Base-by-base conservation (phyloP, 306 rosid genomes). In the Comarum palustre region DNA sequence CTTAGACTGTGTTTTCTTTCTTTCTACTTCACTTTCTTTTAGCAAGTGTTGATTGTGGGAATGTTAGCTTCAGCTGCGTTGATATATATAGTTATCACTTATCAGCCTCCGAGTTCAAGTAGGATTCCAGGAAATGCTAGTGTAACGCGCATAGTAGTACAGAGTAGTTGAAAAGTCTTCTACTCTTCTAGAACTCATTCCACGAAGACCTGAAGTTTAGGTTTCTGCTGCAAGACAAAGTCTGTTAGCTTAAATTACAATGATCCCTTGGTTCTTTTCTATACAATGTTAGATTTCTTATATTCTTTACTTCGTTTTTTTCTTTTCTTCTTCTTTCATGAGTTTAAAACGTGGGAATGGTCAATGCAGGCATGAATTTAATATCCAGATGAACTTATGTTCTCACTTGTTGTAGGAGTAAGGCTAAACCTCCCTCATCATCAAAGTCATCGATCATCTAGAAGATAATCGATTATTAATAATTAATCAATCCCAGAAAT, bases 401-500 rank as follows among this genome's bases (percentile, higher is more conserved):
- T 57, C 63, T 57, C 19, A 57, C 36, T 10, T 25, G 22, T 11
- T 25, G 22, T 16, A 25, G 41, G 14, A 27, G 5, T 9, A 47
- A 31, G 42, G 41, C 27, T 47, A 8, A 68, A 68, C 4, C 1
- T 31, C 10, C 31, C 36, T 58, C 38, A 27, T 16, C 42, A 39
- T 41, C 3, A 39, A 66, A 8, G 46, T 24, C 39, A 27, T 39
- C 14, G 73, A 58, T 45, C 74, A 73, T 73, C 82, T 66, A 73
- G 78, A 73, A 66, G 63, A 72, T 16, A 20, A 59, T 5, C 14
- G 64, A 14, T 59, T 27, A 59, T 59, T 2, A 32, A 41, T 29
- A 29, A 29, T 29, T 29, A 29, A 29, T 72, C 67, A 29, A 29
- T 72, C 67, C 8, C 67, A 55, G 20, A 29, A 22, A 8, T 77